Percentiles rank a stretch among this genome's conserved stretches.
Conservation (phyloP, 2,329 filamentous ascomycete genomes). For the Exutisphaerella laricina region DNA sequence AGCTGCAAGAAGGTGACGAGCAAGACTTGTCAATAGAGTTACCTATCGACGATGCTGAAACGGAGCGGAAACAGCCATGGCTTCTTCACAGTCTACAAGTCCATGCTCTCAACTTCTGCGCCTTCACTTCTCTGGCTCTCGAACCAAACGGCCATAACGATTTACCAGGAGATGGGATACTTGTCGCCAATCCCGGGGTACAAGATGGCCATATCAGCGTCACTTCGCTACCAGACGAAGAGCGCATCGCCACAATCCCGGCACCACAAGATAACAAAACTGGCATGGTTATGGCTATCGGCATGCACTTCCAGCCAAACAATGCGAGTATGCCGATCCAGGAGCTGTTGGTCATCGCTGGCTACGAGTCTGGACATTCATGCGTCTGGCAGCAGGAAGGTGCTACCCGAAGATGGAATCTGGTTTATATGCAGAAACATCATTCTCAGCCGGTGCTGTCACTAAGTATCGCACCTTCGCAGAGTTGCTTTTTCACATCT, state of each 20-base stretch:
- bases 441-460: conserved; percentile 82
- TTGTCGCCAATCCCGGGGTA: conserved; percentile 68
- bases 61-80: conserved; percentile 64
- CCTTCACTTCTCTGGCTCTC: conserved; percentile 59
- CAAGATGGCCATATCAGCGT: conserved; percentile 63
- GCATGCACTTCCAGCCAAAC: conserved; percentile 38
- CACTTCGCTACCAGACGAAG: conserved; percentile 71
- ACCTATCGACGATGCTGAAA: conserved; percentile 58
- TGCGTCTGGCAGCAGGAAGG: conserved; percentile 47
- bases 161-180: conserved; percentile 37
- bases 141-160: conserved; percentile 8
- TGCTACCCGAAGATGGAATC: conserved; percentile 46
- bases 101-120: conserved; percentile 93
- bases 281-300: conserved; percentile 86
- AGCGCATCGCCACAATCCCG: conserved; percentile 57
- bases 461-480: conserved; percentile 34
- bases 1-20: conserved; percentile 58
- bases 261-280: conserved; percentile 45
- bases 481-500: conserved; percentile 67
- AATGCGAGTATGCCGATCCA: conserved; percentile 35
- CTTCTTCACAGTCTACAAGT: conserved; percentile 77
- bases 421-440: conserved; percentile 58
- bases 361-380: conserved; percentile 79
- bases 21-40: conserved; percentile 59
- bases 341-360: conserved; percentile 60